Conservation (phyloP, 352 stramenopile species). For the Achlya hypogyna region DNA sequence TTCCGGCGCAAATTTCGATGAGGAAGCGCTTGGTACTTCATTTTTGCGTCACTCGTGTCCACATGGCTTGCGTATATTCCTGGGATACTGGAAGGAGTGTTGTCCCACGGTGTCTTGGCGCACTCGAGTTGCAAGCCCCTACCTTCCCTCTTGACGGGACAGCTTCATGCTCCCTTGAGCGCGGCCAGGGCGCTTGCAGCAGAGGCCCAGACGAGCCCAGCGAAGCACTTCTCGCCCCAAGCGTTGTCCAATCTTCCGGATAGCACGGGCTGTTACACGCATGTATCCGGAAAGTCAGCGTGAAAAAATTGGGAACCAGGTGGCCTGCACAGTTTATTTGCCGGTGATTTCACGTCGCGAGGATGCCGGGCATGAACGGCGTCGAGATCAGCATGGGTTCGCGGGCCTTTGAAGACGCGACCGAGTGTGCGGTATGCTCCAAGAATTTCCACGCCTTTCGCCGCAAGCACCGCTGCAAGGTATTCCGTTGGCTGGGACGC, state of each 20-base stretch:
- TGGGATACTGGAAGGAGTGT: neutral
- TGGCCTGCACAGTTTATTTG: neutral
- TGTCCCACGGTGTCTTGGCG: neutral
- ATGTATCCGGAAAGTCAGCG: constrained; percentile 2
- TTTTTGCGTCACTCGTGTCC: too few species aligned
- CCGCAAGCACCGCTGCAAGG: constrained; percentile 71
- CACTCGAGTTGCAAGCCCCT: neutral
- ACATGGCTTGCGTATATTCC: neutral
- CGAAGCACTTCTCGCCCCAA: too few species aligned
- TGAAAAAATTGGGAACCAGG: constrained; percentile 1
- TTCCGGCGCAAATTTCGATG: too few species aligned
- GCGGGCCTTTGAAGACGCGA: constrained; percentile 36
- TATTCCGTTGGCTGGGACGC: too few species aligned
- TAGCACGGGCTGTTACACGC: neutral
- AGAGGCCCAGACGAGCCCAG: too few species aligned
- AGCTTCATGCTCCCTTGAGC: too few species aligned
- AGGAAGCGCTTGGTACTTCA: too few species aligned
- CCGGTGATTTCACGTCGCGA: neutral
- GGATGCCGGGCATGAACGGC: constrained; percentile 17
- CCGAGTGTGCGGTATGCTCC: constrained; percentile 67
- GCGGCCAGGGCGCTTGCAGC: too few species aligned
- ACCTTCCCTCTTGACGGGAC: too few species aligned
- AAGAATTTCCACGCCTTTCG: constrained; percentile 84
- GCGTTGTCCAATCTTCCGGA: neutral
- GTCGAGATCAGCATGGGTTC: constrained; percentile 11